phyloP scores from a whole-genome alignment of 768 basidiomycete species.

The Pholiota microspora region DNA sequence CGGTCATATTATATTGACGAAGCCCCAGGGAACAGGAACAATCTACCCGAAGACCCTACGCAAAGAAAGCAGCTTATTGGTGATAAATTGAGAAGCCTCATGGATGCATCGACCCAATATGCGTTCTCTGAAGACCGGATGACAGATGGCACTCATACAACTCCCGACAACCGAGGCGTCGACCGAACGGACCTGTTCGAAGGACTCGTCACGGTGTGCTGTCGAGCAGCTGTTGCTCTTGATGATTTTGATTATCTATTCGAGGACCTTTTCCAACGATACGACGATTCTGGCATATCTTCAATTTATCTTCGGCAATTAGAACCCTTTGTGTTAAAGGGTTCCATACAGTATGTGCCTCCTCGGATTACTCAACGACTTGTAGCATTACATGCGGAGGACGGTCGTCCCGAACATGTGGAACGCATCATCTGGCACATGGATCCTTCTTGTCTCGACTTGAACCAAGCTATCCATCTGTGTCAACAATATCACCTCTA shows the following conservation, averaged over 20 bases:
- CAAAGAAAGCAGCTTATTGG: constrained; percentile 66
- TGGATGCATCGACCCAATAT: constrained; percentile 85
- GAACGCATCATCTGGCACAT: constrained; percentile 97
- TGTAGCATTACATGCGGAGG: constrained; percentile 73
- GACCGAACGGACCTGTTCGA: constrained; percentile 91
- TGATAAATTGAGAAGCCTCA: constrained; percentile 73
- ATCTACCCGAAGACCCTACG: constrained; percentile 68
- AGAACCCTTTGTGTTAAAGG: constrained; percentile 78
- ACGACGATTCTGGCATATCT: constrained; percentile 79
- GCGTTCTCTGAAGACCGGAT: constrained; percentile 95
- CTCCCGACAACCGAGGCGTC: constrained; percentile 84
- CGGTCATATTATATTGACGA: constrained; percentile 78
- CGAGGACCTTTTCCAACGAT: constrained; percentile 90
- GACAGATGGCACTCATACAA: constrained; percentile 82
- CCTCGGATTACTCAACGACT: constrained; percentile 87
- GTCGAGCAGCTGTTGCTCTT: constrained; percentile 77
- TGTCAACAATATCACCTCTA: constrained; percentile 84
- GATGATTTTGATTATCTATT: constrained; percentile 85
- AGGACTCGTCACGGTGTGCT: constrained; percentile 74
- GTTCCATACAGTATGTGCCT: constrained; percentile 71
- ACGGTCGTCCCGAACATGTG: constrained; percentile 67
- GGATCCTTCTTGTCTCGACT: constrained; percentile 85
- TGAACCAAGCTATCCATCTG: constrained; percentile 87
- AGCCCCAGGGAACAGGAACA: constrained; percentile 83
- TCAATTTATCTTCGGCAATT: constrained; percentile 81